Base-by-base conservation (phyloP, 768 basidiomycete species). In the Boletus insuetus region DNA sequence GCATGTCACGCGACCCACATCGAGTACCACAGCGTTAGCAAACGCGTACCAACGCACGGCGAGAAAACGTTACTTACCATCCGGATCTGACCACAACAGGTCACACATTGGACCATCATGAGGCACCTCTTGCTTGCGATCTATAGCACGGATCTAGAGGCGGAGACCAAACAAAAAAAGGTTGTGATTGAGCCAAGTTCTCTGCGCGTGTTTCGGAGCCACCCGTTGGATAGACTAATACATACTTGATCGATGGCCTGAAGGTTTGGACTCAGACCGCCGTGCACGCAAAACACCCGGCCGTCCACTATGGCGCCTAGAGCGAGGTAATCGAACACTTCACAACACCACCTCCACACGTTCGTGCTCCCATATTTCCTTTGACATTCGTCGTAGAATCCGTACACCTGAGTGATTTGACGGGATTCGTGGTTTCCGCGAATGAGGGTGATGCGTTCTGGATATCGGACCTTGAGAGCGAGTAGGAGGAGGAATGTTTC, bases 61-160 rank as follows among this genome's bases (percentile, higher is more conserved):
- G 29, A 31, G 55, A 62, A 14, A 35, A 19, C 11, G 3, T 56
- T 24, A 5, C 68, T 60, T 53, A 94, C 94, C 95, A 71, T 98
- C 96, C 43, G 96, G 96, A 77, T 98, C 96, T 55, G 95, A 97
- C 96, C 96, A 98, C n/a, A 98, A 78, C 3, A 98, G 77, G 74
- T 98, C 96, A 67, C 96, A 98, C 96, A 98, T 98, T 9, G 94
- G 87, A 13, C 96, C 96, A 68, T 98, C 96, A 70, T 98, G 96
- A 26, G 96, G 96, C 22, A 98, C 96, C 69, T 98, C 96, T 71
- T 96, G 94, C 71, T 95, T 94, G 34, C 96, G 76, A 76, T 98
- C 95, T 64, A 98, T 96, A 37, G 86, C 81, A 48, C 96, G 89
- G 63, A 98, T 98, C 94, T 91, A 69, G 49, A 56, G 44, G 35